phyloP scores from a whole-genome alignment of 805 yeast species.

The Candida suzukii region DNA sequence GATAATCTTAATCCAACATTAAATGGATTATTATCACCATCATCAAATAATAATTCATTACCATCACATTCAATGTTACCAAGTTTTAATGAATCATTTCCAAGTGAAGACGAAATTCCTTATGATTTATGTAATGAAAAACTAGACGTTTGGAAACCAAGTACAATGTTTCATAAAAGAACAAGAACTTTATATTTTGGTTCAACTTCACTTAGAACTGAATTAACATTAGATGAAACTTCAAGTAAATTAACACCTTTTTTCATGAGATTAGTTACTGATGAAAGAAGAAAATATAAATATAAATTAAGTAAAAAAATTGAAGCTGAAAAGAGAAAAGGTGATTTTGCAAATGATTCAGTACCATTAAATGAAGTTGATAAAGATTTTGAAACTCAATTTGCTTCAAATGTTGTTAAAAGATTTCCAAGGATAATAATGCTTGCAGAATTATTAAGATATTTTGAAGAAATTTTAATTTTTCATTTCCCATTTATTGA shows the following conservation, averaged over 20 bases:
- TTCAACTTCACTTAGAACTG: background rate
- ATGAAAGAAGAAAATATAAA: background rate
- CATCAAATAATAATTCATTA: too few relatives aligned
- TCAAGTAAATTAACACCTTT: background rate
- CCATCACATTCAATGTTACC: too few relatives aligned
- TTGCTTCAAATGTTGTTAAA: background rate
- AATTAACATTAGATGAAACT: background rate
- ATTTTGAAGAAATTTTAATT: background rate
- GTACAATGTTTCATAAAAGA: background rate
- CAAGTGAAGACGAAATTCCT: background rate
- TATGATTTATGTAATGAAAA: background rate
- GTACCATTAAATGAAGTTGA: background rate
- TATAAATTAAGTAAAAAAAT: background rate
- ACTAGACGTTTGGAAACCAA: background rate
- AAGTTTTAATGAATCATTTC: background rate
- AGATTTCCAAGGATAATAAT: background rate
- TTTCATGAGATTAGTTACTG: background rate
- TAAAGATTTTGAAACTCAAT: background rate
- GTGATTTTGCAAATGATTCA: background rate
- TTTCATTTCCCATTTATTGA: background rate
- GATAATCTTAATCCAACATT: too few relatives aligned
- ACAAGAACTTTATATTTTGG: constrained; percentile 1
- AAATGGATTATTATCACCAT: too few relatives aligned
- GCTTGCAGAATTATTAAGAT: background rate
- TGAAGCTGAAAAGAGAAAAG: too few relatives aligned